Evolutionary conservation across 768 basidiomycete genomes (phyloP).

Genomic region (Pleurotus ostreatus): DNA sequence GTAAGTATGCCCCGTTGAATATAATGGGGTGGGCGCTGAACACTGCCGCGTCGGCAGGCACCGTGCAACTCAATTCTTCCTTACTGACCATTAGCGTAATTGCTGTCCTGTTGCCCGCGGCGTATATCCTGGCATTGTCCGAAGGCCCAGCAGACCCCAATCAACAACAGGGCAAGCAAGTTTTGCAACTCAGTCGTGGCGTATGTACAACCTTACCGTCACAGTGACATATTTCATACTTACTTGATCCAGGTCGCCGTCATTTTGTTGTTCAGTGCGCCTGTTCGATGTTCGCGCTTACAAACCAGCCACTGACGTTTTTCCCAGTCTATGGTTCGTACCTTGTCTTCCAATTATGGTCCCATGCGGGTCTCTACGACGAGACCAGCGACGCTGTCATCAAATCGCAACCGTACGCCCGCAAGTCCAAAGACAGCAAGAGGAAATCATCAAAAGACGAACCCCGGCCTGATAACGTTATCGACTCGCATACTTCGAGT

Average conservation of each 20-base stretch:
- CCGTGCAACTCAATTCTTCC: conserved; percentile 73
- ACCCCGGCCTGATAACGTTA: conserved; percentile 1
- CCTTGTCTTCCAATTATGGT: conserved; percentile 75
- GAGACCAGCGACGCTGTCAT: conserved; percentile 36
- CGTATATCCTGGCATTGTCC: conserved; percentile 51
- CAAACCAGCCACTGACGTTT: background rate
- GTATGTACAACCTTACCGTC: conserved; percentile 34
- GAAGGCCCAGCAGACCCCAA: conserved; percentile 16
- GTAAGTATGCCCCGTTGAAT: conserved; percentile 44
- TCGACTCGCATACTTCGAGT: background rate
- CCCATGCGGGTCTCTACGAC: conserved; percentile 68
- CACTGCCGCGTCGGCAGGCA: conserved; percentile 25
- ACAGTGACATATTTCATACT: background rate
- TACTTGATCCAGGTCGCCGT: conserved; percentile 53
- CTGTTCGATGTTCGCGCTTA: background rate
- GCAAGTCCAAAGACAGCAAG: conserved; percentile 18
- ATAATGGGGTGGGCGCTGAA: background rate
- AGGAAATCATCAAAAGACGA: conserved; percentile 19
- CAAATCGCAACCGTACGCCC: conserved; percentile 30
- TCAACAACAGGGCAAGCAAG: conserved; percentile 35
- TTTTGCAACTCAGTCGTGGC: conserved; percentile 70
- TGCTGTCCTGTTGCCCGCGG: conserved; percentile 74
- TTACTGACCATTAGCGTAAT: conserved; percentile 76
- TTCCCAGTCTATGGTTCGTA: conserved; percentile 62
- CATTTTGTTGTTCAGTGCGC: conserved; percentile 71